Evolutionary conservation across 306 rosid species (phyloP).

Genomic region (Hippophae tibetana): DNA sequence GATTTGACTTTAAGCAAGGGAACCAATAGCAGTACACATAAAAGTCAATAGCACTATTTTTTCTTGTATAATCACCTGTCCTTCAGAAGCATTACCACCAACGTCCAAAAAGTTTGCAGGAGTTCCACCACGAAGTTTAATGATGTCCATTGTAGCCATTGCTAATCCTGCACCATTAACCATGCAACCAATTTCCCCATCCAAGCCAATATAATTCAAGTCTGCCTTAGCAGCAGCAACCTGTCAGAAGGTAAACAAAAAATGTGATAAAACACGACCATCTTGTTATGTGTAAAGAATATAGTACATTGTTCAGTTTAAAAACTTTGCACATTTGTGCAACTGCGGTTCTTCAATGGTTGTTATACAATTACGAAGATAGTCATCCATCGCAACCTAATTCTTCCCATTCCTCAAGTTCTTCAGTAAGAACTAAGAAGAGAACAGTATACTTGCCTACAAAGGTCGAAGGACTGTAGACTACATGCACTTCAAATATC

Average conservation of each 20-base stretch:
- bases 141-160: conserved; percentile 99
- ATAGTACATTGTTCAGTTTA: neutral
- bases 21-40: conserved; percentile 3
- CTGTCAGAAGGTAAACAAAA: conserved; percentile 37
- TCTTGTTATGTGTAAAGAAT: neutral
- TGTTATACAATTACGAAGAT: no score
- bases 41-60: conserved; percentile 1
- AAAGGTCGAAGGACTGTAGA: neutral
- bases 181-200: conserved; percentile 99
- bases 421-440: neutral
- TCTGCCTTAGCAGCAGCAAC: conserved; percentile 93
- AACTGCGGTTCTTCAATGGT: no score
- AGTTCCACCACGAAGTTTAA: conserved; percentile 93
- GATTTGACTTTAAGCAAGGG: neutral
- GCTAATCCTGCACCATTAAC: conserved; percentile 99
- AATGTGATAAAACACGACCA: neutral
- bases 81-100: conserved; percentile 97
- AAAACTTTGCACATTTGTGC: no score
- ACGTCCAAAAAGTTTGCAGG: conserved; percentile 98
- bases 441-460: neutral
- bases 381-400: neutral
- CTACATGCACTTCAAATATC: conserved; percentile 2
- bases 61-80: conserved; percentile 56
- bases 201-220: conserved; percentile 88
- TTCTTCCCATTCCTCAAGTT: neutral